Conservation (phyloP, 495 filamentous ascomycete species). For the Bathelium albidoporum region DNA sequence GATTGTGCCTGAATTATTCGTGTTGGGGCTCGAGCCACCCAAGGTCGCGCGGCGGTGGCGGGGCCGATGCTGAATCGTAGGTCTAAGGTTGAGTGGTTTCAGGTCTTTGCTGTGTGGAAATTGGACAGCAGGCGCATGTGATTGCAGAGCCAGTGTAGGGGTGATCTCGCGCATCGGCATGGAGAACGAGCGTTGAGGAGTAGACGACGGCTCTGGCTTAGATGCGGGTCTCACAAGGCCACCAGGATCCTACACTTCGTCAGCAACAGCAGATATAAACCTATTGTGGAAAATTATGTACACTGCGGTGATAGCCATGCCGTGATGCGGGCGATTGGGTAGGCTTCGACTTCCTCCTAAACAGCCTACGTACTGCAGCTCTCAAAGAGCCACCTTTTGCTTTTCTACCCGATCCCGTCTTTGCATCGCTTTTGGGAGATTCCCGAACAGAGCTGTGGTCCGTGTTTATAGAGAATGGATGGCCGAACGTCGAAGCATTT, state of each 20-base stretch:
- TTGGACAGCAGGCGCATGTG: conserved; percentile 19
- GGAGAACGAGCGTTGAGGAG: conserved; percentile 15
- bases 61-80: conserved; percentile 14
- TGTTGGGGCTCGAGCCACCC: background rate
- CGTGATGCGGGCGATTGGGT: conserved; percentile 9
- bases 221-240: background rate
- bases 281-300: background rate
- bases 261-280: conserved; percentile 3
- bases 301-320: conserved; percentile 15
- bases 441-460: conserved; percentile 3
- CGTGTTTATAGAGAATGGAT: conserved; percentile 12
- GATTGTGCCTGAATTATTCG: background rate
- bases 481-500: background rate
- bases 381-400: conserved; percentile 18
- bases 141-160: conserved; percentile 8
- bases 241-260: background rate
- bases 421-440: conserved; percentile 8
- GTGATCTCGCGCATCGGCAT: conserved; percentile 12
- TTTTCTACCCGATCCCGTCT: conserved; percentile 2
- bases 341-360: conserved; percentile 16
- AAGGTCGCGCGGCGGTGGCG: conserved; percentile 16
- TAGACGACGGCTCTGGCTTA: background rate
- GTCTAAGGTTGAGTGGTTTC: conserved; percentile 19
- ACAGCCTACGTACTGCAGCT: conserved; percentile 19
- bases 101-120: conserved; percentile 18